phyloP scores from a whole-genome alignment of 306 rosid species.

The Cucumis hystrix region DNA sequence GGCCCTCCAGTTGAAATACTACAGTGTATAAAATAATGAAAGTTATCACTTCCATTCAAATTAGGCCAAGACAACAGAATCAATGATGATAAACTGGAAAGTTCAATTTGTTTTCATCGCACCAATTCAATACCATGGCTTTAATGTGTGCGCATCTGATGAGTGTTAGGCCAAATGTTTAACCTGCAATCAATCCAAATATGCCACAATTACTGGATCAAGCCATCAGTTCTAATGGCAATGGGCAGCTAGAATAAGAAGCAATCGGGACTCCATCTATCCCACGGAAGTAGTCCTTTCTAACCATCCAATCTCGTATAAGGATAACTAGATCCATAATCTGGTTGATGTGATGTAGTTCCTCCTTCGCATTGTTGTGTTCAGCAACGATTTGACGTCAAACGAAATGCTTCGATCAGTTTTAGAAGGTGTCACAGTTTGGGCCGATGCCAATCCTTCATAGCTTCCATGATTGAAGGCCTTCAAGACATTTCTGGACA shows the following conservation, averaged over 20 bases:
- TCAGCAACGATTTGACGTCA: constrained; percentile 51
- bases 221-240: constrained; percentile 77
- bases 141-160: constrained; percentile 54
- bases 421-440: constrained; percentile 36
- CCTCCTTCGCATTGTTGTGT: constrained; percentile 33
- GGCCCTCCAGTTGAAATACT: constrained; percentile 50
- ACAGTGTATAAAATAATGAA: constrained; percentile 17
- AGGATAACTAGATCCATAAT: constrained; percentile 49
- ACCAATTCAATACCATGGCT: constrained; percentile 88
- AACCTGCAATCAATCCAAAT: constrained; percentile 84
- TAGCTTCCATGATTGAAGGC: background rate
- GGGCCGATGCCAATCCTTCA: constrained; percentile 27
- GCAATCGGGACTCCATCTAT: constrained; percentile 47
- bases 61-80: constrained; percentile 19
- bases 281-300: constrained; percentile 27
- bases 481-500: constrained; percentile 56
- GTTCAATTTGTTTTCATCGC: constrained; percentile 61
- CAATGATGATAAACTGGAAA: constrained; percentile 16
- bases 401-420: constrained; percentile 40
- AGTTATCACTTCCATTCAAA: constrained; percentile 23
- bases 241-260: constrained; percentile 70
- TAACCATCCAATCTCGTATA: constrained; percentile 50
- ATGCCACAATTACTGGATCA: constrained; percentile 92
- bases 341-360: constrained; percentile 36
- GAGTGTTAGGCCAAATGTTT: constrained; percentile 75